phyloP scores from a whole-genome alignment of 1,284 basidiomycete genomes.

The Kwoniella shivajii region DNA sequence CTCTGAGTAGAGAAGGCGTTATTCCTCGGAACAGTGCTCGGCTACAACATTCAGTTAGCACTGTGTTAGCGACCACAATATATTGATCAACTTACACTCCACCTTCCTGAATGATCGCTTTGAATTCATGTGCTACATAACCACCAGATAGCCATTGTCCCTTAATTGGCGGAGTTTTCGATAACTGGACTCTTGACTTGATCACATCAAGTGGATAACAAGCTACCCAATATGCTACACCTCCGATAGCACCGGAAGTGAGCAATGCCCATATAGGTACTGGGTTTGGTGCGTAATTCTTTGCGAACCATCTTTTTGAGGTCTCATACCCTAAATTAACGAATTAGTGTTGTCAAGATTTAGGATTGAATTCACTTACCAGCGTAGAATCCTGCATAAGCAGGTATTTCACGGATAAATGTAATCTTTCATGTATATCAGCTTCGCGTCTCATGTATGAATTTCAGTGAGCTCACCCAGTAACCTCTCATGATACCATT shows the following conservation, averaged over 20 bases:
- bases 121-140: conserved; percentile 76
- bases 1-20: conserved; percentile 69
- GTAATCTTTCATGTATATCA: conserved; percentile 66
- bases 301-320: conserved; percentile 73
- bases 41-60: conserved; percentile 49
- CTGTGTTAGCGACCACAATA: background rate
- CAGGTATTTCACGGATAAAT: conserved; percentile 87
- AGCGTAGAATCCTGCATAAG: conserved; percentile 77
- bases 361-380: conserved; percentile 21
- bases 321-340: conserved; percentile 75
- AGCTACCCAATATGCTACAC: conserved; percentile 89
- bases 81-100: conserved; percentile 65
- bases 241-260: conserved; percentile 82
- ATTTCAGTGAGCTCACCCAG: conserved; percentile 65
- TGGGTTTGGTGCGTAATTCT: conserved; percentile 49
- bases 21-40: conserved; percentile 71
- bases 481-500: conserved; percentile 94
- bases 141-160: conserved; percentile 62
- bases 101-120: conserved; percentile 68
- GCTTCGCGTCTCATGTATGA: background rate
- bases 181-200: conserved; percentile 85
- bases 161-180: conserved; percentile 70
- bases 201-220: conserved; percentile 92
- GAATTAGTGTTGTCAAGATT: background rate
- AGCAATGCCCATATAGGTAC: conserved; percentile 88